Conservation (phyloP, 208 protist species). For the Acanthamoeba rhysodes region DNA sequence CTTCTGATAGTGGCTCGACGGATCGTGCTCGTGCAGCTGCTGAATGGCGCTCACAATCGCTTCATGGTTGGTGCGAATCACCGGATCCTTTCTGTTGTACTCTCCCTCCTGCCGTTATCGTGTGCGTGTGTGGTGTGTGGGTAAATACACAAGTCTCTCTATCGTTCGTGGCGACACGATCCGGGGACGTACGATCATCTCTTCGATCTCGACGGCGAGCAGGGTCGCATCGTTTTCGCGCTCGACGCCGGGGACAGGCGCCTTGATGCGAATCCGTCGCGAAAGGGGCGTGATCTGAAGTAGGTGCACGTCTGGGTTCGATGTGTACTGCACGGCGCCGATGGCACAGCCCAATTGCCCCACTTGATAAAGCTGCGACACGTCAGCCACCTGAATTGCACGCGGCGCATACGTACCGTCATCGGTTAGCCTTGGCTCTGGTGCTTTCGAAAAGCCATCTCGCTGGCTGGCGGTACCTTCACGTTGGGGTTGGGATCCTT, state of each 20-base stretch:
- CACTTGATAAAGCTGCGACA: constrained; percentile 28
- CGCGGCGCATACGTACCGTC: too few relatives aligned
- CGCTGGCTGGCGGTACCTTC: not conserved
- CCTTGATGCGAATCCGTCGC: constrained; percentile 60
- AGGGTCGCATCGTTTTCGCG: not conserved
- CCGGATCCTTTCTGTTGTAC: constrained; percentile 63
- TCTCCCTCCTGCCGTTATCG: constrained; percentile 57
- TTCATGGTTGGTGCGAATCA: constrained; percentile 56
- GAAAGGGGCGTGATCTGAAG: constrained; percentile 36
- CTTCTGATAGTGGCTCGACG: constrained; percentile 60
- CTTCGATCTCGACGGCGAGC: constrained; percentile 51
- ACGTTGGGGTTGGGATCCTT: constrained; percentile 51
- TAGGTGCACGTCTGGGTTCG: constrained; percentile 8
- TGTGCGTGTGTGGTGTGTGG: too few relatives aligned
- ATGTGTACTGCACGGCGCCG: constrained; percentile 33
- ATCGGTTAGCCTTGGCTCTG: not conserved
- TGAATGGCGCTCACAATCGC: constrained; percentile 64
- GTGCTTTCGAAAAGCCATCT: not conserved
- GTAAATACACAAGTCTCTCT: too few relatives aligned
- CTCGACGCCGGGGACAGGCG: not conserved
- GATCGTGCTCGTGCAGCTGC: constrained; percentile 67
- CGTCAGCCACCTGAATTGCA: not conserved
- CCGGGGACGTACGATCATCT: not conserved
- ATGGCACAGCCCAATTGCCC: constrained; percentile 52
- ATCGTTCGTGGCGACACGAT: not conserved